A percentile compares a stretch with the other conserved stretches of the same genome.
phyloP scores from a whole-genome alignment of 2,329 filamentous ascomycete genomes.

The Aspergillus quadrilineatus region DNA sequence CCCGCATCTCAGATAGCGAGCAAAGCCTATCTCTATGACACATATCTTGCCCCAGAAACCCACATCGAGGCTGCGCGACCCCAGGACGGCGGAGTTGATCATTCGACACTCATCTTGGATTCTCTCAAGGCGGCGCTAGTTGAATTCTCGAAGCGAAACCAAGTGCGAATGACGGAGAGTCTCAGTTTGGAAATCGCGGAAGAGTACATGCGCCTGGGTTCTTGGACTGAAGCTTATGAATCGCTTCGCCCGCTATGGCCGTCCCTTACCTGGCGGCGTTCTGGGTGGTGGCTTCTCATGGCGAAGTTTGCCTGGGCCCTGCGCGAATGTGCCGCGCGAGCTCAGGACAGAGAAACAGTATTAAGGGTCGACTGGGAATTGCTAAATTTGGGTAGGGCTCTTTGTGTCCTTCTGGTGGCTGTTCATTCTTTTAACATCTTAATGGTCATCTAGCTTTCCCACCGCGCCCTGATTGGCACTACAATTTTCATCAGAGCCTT shows the following conservation, averaged over 20 bases:
- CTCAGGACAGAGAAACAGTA: slow-evolving; percentile 49
- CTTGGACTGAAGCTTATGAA: slow-evolving; percentile 52
- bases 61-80: slow-evolving; percentile 53
- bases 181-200: slow-evolving; percentile 56
- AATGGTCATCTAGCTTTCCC: slow-evolving; percentile 33
- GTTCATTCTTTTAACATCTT: neutral
- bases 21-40: slow-evolving; percentile 57
- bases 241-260: slow-evolving; percentile 57
- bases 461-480: slow-evolving; percentile 34
- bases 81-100: slow-evolving; percentile 49
- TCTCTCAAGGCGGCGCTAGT: slow-evolving; percentile 49
- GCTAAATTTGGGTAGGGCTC: slow-evolving; percentile 35
- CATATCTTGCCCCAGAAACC: slow-evolving; percentile 60
- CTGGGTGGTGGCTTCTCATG: slow-evolving; percentile 61
- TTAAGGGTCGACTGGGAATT: slow-evolving; percentile 60
- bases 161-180: slow-evolving; percentile 55
- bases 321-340: slow-evolving; percentile 52
- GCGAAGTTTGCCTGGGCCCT: slow-evolving; percentile 54
- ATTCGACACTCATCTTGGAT: slow-evolving; percentile 51
- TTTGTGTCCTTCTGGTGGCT: neutral
- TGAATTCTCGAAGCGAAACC: slow-evolving; percentile 54
- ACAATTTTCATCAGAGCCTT: slow-evolving; percentile 51
- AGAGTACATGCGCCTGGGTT: slow-evolving; percentile 52
- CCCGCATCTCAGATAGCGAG: slow-evolving; percentile 56
- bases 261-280: slow-evolving; percentile 56